Conservation (phyloP, 1,284 basidiomycete species). For the Entoloma clypeatum region DNA sequence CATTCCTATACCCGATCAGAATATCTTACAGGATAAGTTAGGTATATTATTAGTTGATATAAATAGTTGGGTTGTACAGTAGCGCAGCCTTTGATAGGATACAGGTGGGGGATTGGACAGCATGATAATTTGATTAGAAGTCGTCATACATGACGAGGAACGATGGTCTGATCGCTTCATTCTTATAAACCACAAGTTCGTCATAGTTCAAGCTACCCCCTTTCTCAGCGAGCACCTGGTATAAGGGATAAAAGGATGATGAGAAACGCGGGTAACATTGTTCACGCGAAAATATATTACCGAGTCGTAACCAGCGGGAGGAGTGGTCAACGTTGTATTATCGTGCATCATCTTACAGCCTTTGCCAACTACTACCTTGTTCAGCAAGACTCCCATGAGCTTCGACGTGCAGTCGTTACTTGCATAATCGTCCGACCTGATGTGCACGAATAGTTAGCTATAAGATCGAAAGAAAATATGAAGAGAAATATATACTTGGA, state of each 20-base stretch:
- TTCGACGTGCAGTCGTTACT: slow-evolving; percentile 35
- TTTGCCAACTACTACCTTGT: slow-evolving; percentile 63
- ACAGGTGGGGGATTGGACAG: slow-evolving; percentile 15
- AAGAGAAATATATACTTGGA: slow-evolving; percentile 43
- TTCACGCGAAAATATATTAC: slow-evolving; percentile 35
- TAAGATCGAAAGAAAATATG: slow-evolving; percentile 17
- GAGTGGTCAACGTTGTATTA: slow-evolving; percentile 44
- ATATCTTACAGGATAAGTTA: too few relatives aligned
- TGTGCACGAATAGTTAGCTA: slow-evolving; percentile 61
- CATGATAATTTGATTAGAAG: slow-evolving; percentile 4
- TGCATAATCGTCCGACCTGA: slow-evolving; percentile 18
- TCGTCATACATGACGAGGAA: slow-evolving; percentile 57
- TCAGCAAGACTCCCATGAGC: slow-evolving; percentile 57
- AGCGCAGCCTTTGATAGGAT: too few relatives aligned
- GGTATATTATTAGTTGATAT: too few relatives aligned
- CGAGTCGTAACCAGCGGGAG: slow-evolving; percentile 58
- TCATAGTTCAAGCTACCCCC: slow-evolving; percentile 61
- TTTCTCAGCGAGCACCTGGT: slow-evolving; percentile 55
- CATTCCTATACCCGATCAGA: too few relatives aligned
- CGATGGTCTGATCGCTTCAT: slow-evolving; percentile 62
- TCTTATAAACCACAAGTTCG: slow-evolving; percentile 60
- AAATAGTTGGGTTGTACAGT: too few relatives aligned
- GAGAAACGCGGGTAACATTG: background rate
- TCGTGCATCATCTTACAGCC: slow-evolving; percentile 58
- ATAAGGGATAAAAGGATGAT: slow-evolving; percentile 3